Evolutionary conservation across 768 basidiomycete genomes (phyloP), one percentile per base, ranked within the genome.

Genomic region (Lyophyllum shimeji): DNA sequence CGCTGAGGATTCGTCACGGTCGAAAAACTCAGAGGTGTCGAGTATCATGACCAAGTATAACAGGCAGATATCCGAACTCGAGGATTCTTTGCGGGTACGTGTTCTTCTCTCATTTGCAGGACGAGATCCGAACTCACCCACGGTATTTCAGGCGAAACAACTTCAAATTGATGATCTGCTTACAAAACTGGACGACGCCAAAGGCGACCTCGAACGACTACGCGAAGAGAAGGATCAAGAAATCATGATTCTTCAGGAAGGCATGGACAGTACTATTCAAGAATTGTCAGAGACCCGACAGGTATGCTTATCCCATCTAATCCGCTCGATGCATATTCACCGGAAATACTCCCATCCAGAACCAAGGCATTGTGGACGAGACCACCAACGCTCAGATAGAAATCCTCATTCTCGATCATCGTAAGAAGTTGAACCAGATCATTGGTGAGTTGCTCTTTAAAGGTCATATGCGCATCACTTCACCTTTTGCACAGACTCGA

Each of bases 151-250:
- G 96, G 72, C 91, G 27, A 99, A 99, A 71, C 96, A 98, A 84
- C 78, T 90, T 59, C 95, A 96, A 70, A 96, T 99, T 58, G 97
- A 99, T 66, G 95, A 98, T 54, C 77, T 98, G 17, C 79, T 97
- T 24, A 69, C 70, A 60, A 95, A 93, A 72, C 73, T 98, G 62
- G 84, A 97, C 66, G 79, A 82, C 55, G 82, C 90, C 50, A 72
- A 79, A 23, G 81, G 76, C 37, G 94, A 98, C 62, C 62, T 95
- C 56, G 94, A 96, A 60, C 85, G 82, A 25, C 69, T 94, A 5
- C 80, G 90, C 31, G 95, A 98, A 13, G 97, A 99, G 76, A 98
- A 98, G 75, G 97, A 98, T 67, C 88, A 95, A 68, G 97, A 99
- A 71, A 91, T 98, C 48, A 79, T 89, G 68, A 95, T 98, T 67